These are phyloP conservation scores for Pseudogymnoascus pannorum DNA, from an alignment of 2,329 filamentous ascomycete species.

Conservation along the genomic window DNA sequence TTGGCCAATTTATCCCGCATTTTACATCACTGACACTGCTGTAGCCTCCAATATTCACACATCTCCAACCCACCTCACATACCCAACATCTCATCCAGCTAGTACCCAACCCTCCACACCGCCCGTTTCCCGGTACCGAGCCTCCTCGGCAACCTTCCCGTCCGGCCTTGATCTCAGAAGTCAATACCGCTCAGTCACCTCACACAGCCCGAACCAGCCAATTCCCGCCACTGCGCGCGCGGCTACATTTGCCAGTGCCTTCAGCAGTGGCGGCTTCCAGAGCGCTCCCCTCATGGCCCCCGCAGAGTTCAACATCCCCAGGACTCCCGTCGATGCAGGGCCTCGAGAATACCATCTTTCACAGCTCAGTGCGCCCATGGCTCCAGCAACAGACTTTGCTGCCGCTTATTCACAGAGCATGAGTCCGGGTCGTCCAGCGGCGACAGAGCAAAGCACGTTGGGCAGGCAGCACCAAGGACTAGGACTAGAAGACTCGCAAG, in stretches of 20 bases:
- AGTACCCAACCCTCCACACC: constrained; percentile 35
- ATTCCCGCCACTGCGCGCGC: constrained; percentile 30
- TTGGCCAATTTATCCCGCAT: constrained; percentile 13
- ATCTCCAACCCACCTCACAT: constrained; percentile 44
- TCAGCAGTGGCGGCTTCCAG: constrained; percentile 44
- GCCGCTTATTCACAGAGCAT: constrained; percentile 23
- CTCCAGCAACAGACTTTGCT: constrained; percentile 43
- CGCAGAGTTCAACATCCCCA: constrained; percentile 43
- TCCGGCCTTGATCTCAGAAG: constrained; percentile 39
- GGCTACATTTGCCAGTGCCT: constrained; percentile 34
- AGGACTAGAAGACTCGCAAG: constrained; percentile 16
- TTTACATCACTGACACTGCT: constrained; percentile 17
- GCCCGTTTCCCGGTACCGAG: constrained; percentile 39
- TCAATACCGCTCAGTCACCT: constrained; percentile 37
- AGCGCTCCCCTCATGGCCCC: constrained; percentile 48
- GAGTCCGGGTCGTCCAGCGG: constrained; percentile 14
- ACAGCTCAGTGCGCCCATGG: constrained; percentile 49
- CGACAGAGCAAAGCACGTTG: constrained; percentile 18
- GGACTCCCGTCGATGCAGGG: constrained; percentile 35
- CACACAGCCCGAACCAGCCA: constrained; percentile 11
- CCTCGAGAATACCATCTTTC: constrained; percentile 43
- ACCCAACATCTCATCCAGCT: constrained; percentile 36
- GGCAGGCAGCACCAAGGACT: constrained; percentile 8
- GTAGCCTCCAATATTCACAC: constrained; percentile 39
- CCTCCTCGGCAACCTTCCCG: constrained; percentile 42